Base-by-base conservation (phyloP, 2,329 filamentous ascomycete genomes). In the Camillea tinctor region DNA sequence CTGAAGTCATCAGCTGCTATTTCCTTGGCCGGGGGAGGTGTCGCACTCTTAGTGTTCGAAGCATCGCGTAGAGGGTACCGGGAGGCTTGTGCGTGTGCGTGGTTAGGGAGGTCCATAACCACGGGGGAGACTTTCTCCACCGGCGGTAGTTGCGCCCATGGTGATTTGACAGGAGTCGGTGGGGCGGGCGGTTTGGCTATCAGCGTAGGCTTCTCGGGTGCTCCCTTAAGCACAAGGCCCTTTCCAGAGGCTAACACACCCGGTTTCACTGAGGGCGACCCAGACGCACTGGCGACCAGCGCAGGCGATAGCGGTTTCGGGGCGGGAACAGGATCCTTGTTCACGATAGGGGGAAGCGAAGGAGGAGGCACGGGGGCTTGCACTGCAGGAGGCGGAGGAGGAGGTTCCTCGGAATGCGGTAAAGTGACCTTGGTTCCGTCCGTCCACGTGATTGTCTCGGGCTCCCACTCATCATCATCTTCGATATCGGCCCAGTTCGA, bases 1-100 rank as follows among this genome's bases (percentile, higher is more conserved):
- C 89, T 96, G 71, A 97, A 98, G 66, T 97, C 94, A 74, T 98
- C 95, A 0, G 93, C 91, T 5, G 93, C 92, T 64, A 97, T 96
- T 72, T 98, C 93, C 71, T 92, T 92, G 0, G 89, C 83, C 8
- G 60, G 65, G 20, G 80, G 80, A 19, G 80, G 81, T 54, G 79
- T 78, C 65, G 80, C 78, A 56, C 78, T 78, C 62, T 88, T 87
- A 60, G 82, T 80, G 5, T 80, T 78, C 57, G 84, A 81, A 11
- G 79, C 73, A 64, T 92, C 88, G 69, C 80, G 82, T 21, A 79
- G 76, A 59, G 81, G 76, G 63, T 81, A 81, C 24, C 85, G 83
- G 66, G 78, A 71, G 55, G 71, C 68, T 8, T 63, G 56, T 21
- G 70, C 68, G 44, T 63, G 56, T 21, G 70, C 68, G 44, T 66